Base-by-base conservation (phyloP, 305 asterid species). In the Solanum hybrid region DNA sequence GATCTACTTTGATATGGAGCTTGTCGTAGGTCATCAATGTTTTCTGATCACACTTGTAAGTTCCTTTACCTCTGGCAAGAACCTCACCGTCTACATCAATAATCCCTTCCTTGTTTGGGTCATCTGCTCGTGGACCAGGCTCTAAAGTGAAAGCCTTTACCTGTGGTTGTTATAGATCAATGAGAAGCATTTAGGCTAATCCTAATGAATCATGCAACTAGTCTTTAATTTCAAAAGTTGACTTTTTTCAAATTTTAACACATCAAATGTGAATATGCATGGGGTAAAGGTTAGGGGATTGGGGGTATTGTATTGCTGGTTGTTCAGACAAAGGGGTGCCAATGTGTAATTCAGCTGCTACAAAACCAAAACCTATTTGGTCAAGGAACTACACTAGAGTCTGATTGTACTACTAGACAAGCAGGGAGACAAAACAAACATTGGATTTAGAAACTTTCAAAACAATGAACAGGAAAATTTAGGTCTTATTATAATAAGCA, bases 51-150 rank as follows among this genome's bases (percentile, higher is more conserved):
- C 94, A 95, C 91, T 93, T 94, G 93, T 95, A 97, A 24, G 95
- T 91, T 85, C 98, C 98, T 89, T 89, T 91, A 66, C 99, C 99
- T 89, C 98, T 93, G 27, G 99, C 99, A 97, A 35, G 36, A 7
- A 97, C 98, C 95, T 97, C 99, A 15, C 99, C 99, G 31, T 97
- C 99, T 15, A 95, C 95, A 77, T 97, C 99, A 45, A 97, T 93
- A 51, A 95, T 95, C 89, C 99, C 99, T 38, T 89, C 97, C 93
- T 93, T 95, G 79, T 71, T 45, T 26, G 95, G 92, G 91, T 95
- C 93, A 36, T 92, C 92, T 4, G 73, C 86, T 82, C 93, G 94
- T 40, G 93, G 72, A 36, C 98, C 99, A 4, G 99, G 98, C 92
- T 96, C 96, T 94, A 96, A 91, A 87, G 94, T 32, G 76, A 97